Evolutionary conservation across 805 yeast species (phyloP), one percentile per base, ranked within the genome.

Genomic region (Starmera quercuum): DNA sequence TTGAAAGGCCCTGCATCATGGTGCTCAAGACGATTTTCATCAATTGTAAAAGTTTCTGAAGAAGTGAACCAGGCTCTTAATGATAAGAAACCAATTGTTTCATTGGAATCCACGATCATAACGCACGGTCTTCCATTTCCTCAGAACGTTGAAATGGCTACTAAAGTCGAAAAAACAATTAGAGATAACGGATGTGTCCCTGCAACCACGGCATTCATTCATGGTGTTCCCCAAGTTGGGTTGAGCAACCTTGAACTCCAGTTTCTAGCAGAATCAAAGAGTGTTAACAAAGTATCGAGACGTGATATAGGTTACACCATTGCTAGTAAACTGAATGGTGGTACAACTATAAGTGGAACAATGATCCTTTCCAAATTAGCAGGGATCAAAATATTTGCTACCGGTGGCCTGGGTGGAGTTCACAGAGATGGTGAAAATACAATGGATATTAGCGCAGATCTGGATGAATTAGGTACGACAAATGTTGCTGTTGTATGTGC

Each of bases 321-420:
- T 75, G 73, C 86, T 11, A 60, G 65, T 29, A 58, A 61, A 20
- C 53, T 74, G n/a, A 63, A 71, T 31, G 96, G 96, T 7, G 96
- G 95, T 6, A 87, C 96, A 2, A 86, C 96, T 0, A 84, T 86
- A 37, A 84, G 95, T 3, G 78, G 83, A 19, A 86, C 95, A 0
- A 84, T 85, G 94, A 80, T 86, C 15, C 55, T 87, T 14, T 78
- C 95, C 1, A 66, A 76, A 34, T 49, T 59, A 47, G 87, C 88
- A 0, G 92, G 94, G 0, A 83, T 86, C 44, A 69, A 73, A 45
- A 85, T 87, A 10, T 87, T 86, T 64, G 92, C 94, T 1, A 87
- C 96, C 3, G 96, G 96, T 21, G 96, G 96, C 1, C 65, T 86
- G 14, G 96, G 96, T 15, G 96, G 96, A 15, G 95, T 85, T 9